These are phyloP conservation scores for Penicillium daleae DNA, from an alignment of 495 filamentous ascomycete genomes.

Conservation along the genomic window DNA sequence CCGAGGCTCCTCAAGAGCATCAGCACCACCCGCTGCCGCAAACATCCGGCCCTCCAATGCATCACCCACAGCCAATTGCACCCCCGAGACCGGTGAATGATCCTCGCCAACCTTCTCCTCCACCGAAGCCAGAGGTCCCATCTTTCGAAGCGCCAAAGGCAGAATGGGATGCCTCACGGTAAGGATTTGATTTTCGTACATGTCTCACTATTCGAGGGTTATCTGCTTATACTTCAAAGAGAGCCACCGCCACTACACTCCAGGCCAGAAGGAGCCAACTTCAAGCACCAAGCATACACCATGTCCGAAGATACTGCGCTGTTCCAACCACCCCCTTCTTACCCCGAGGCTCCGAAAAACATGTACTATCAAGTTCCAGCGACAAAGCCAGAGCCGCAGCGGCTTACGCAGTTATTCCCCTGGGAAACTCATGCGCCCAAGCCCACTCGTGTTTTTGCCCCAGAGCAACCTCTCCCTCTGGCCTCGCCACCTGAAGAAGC, in stretches of 20 bases:
- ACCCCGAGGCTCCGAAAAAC: conserved; percentile 79
- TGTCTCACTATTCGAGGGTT: not conserved
- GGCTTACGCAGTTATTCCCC: conserved; percentile 74
- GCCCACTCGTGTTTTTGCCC: conserved; percentile 74
- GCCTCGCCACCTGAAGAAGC: conserved; percentile 17
- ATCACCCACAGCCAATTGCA: conserved; percentile 44
- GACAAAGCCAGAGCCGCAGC: conserved; percentile 57
- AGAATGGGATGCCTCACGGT: conserved; percentile 72
- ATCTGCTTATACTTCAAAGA: conserved; percentile 49
- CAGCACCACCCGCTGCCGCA: conserved; percentile 14
- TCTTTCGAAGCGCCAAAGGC: conserved; percentile 55
- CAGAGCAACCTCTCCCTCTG: conserved; percentile 43
- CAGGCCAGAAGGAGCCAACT: conserved; percentile 75
- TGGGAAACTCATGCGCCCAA: conserved; percentile 73
- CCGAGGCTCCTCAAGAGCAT: conserved; percentile 13
- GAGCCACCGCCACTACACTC: conserved; percentile 74
- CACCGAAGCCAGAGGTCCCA: conserved; percentile 33
- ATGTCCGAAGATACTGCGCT: conserved; percentile 73
- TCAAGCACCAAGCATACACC: conserved; percentile 70
- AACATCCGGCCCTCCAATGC: conserved; percentile 16
- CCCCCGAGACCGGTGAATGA: conserved; percentile 34
- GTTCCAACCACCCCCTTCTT: conserved; percentile 73
- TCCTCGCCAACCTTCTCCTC: conserved; percentile 38
- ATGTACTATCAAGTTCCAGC: conserved; percentile 83
- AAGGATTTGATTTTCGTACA: conserved; percentile 25